A percentile compares a stretch with the other conserved stretches of the same genome.
Evolutionary conservation across 202 grass and related monocot genomes (phyloP).

Genomic region (Saccharum hybrid): DNA sequence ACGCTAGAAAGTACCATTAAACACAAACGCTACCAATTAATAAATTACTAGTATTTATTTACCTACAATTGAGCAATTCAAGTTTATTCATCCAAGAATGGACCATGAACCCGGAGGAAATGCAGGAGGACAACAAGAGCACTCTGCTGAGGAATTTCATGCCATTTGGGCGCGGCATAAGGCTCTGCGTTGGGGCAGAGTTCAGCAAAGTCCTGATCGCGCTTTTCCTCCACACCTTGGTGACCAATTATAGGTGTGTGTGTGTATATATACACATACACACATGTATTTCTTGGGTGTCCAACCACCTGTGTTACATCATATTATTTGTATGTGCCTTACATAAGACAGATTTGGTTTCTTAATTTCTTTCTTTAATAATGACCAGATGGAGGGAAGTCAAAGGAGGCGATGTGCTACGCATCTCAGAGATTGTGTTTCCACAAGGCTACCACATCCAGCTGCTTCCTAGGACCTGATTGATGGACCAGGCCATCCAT

Average conservation of each 20-base stretch:
- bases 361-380: neutral
- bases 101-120: neutral
- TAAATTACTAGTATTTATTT: no score
- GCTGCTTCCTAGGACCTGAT: neutral
- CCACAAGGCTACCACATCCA: neutral
- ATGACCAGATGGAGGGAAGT: neutral
- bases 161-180: conserved; percentile 64
- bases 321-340: neutral
- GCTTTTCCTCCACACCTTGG: conserved; percentile 61
- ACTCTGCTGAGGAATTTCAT: conserved; percentile 51
- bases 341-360: neutral
- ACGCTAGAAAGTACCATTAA: no score
- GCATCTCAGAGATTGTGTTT: neutral
- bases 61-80: no score
- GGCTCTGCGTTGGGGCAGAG: conserved; percentile 61
- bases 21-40: no score
- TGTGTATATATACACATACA: neutral
- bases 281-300: neutral
- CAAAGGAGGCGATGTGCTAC: neutral
- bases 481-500: neutral
- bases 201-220: conserved; percentile 55
- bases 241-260: conserved; percentile 36
- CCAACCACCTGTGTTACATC: neutral
- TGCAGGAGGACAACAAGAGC: conserved; percentile 14
- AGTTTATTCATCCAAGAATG: neutral